Evolutionary conservation across 371 early-diverging fungal genomes (phyloP), one percentile per base, ranked within the genome.

Genomic region (Syncephalastrum monosporum): DNA sequence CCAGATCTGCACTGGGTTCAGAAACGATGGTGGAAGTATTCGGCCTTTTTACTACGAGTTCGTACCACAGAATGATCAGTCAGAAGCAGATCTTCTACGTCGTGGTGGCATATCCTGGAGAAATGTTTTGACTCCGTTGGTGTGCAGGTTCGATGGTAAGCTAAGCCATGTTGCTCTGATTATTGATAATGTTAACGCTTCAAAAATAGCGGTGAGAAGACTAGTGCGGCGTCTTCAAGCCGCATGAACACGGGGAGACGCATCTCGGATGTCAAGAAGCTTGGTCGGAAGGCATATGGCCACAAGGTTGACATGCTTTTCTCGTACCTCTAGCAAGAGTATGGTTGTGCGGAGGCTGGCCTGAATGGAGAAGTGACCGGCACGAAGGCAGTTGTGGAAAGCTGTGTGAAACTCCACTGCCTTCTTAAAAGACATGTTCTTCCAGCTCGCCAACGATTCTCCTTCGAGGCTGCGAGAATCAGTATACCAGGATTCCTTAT

Each of bases 41-140:
- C 1, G 42, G 41, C 7, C 42, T 53, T 53, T 14, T 21, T 38
- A 41, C 17, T 42, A 42, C 24, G 16, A 53, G 15, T 16, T 42
- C 25, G 21, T 53, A 8, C 53, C 53, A 0, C 8, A 41, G 15
- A 23, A 2, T 5, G 42, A 41, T 53, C 53, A 24, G 21, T 53
- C 53, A 8, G 53, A 53, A 42, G n/a, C 17, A 17, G 53, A 53
- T 53, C n/a, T 38, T 4, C n/a, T 53, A 0, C 53, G 23, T 19
- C 33, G 53, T 2, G 53, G 14, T 53, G 53, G 41, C 15, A 53
- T 43, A 41, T 25, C 42, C 6, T 53, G 8, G 53, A 53, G 16
- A 53, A 53, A 21, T 42, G 53, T 14, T 53, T 33, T 23, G 53
- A 53, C 13, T 16, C 17, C 8, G 5, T 38, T 2, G 25, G 25